Base-by-base conservation (phyloP, 106 monocot genomes). In the Narthecium ossifragum region DNA sequence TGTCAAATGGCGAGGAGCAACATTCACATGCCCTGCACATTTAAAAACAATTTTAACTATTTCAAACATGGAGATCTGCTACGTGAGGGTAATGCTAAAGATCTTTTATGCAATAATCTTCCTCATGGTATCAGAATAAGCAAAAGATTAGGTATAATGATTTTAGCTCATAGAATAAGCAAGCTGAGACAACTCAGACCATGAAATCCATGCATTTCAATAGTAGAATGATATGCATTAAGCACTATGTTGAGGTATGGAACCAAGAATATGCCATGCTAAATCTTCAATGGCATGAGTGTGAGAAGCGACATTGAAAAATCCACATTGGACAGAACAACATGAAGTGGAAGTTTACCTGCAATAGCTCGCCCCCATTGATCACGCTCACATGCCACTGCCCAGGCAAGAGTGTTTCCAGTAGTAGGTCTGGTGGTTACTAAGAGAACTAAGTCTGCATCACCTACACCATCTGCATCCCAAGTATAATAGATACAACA, bases 331-430 rank as follows among this genome's bases (percentile, higher is more conserved):
- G 8, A 43, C 11, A 41, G 9, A 32, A 6, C 36, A 43, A 6
- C 26, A 10, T 14, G n/a, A 34, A 33, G 21, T 46, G 21, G 25
- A 60, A 40, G 31, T 21, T 41, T 78, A 86, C 94, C 96, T 40
- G 96, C 96, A 81, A 96, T 81, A 36, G 96, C 96, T 71, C 96
- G 86, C 17, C 96, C 96, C 96, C 96, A 96, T 59, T 96, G 96
- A 39, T 96, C 96, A 49, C 96, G 90, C 59, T 96, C 96, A 57
- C 96, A 96, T 60, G 96, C 96, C 37, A 96, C 96, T 32, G 96
- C 96, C 96, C 96, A 96, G 36, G 96, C 96, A 74, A 96, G 96
- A 28, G 96, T 96, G 60, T 96, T 96, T 13, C 96, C 96, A 52
- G 86, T 90, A 33, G 96, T 96, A 39, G 96, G 96, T 66, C 96